Evolutionary conservation across 2,329 filamentous ascomycete species (phyloP).

Genomic region (Polytolypa hystricis): DNA sequence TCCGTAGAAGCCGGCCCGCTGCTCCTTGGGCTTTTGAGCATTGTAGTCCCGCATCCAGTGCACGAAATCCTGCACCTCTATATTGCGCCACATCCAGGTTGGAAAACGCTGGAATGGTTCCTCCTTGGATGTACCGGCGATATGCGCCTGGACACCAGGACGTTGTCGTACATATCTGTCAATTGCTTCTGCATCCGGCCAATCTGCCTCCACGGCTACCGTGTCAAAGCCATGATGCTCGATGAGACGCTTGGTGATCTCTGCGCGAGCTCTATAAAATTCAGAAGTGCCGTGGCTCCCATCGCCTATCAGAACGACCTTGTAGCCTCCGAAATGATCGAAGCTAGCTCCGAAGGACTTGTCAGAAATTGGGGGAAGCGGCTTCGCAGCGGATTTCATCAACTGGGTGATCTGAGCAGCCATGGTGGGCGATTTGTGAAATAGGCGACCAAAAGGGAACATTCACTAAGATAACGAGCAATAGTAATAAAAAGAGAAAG

Average conservation of each 20-base stretch:
- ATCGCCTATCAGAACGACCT: conserved; percentile 36
- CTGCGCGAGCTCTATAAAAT: conserved; percentile 42
- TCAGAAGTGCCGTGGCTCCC: conserved; percentile 45
- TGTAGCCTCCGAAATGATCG: conserved; percentile 29
- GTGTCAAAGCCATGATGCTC: conserved; percentile 40
- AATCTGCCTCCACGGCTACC: conserved; percentile 43
- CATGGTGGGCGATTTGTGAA: conserved; percentile 11
- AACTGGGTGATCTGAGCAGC: conserved; percentile 21
- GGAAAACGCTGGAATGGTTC: conserved; percentile 41
- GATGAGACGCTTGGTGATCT: conserved; percentile 42
- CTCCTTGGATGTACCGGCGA: conserved; percentile 19
- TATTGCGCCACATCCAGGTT: conserved; percentile 47
- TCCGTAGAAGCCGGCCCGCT: conserved; percentile 37
- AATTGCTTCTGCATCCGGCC: conserved; percentile 42
- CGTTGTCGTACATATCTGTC: conserved; percentile 41
- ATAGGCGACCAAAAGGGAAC: background rate
- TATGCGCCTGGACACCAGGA: conserved; percentile 25
- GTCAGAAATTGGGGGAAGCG: conserved; percentile 26
- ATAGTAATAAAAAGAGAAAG: too few relatives aligned
- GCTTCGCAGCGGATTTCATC: conserved; percentile 25
- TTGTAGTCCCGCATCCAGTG: conserved; percentile 42
- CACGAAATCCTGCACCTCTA: conserved; percentile 40
- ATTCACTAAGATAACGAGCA: too few relatives aligned
- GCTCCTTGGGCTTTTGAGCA: conserved; percentile 18
- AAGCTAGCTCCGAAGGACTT: conserved; percentile 31